Evolutionary conservation across 192 early-diverging fungal species (phyloP).

Genomic region (Coemansia interrupta): DNA sequence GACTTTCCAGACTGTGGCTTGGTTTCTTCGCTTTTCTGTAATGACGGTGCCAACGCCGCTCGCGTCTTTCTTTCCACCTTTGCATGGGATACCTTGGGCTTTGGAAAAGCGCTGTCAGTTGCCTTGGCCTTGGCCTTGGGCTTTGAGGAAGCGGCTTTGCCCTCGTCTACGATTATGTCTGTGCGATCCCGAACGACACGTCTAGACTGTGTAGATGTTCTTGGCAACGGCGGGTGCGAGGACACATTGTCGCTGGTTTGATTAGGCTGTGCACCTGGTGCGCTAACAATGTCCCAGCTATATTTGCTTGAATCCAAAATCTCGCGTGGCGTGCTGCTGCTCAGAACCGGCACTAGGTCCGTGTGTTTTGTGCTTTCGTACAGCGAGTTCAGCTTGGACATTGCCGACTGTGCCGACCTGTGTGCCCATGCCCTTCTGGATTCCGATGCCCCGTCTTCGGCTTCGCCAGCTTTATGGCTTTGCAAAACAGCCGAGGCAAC

Average conservation of each 20-base stretch:
- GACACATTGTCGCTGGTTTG: neutral
- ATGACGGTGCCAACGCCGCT: no score
- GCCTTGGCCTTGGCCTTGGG: no score
- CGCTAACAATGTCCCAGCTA: constrained; percentile 32
- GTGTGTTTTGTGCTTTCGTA: constrained; percentile 25
- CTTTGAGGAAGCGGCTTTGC: neutral
- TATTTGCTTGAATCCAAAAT: constrained; percentile 31
- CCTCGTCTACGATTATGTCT: no score
- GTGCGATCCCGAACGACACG: no score
- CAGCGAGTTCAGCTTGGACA: constrained; percentile 31
- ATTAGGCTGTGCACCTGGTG: neutral
- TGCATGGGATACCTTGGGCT: no score
- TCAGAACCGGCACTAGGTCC: neutral
- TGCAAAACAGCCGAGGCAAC: no score
- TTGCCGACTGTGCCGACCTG: constrained; percentile 28
- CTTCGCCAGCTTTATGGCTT: no score
- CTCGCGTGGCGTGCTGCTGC: constrained; percentile 13
- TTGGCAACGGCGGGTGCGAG: neutral
- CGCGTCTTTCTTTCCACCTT: no score
- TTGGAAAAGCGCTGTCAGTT: neutral
- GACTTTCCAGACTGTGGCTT: no score
- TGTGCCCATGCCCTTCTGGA: constrained; percentile 1
- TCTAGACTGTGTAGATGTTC: no score
- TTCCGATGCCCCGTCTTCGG: neutral
- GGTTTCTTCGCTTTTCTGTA: no score